Conservation (phyloP, 306 rosid species). For the Cucurbita moschata region DNA sequence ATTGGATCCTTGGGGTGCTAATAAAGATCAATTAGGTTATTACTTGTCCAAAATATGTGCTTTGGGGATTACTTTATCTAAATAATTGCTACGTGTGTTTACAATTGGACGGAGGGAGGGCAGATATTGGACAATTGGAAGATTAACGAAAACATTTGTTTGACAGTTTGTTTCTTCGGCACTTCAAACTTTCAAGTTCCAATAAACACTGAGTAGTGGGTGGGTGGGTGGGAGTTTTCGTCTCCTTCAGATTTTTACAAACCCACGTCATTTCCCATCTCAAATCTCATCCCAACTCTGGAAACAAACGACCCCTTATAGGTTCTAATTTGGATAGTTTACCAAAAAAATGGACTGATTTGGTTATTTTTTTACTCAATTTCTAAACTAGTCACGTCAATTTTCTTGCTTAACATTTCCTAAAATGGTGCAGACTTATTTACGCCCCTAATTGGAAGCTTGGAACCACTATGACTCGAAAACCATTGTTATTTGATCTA, state of each 20-base stretch:
- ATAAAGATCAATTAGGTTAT: background rate
- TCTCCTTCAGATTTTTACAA: background rate
- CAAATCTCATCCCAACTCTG: too few relatives aligned
- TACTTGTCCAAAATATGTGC: background rate
- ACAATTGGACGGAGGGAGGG: conserved; percentile 13
- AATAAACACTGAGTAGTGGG: conserved; percentile 38
- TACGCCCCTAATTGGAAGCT: background rate
- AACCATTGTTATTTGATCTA: background rate
- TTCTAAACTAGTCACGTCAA: background rate
- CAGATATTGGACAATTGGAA: conserved; percentile 18
- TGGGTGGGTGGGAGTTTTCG: conserved; percentile 9
- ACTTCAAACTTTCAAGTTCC: conserved; percentile 25
- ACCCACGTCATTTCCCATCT: too few relatives aligned
- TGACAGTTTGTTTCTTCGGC: conserved; percentile 26
- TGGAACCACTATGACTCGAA: background rate
- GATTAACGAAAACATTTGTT: conserved; percentile 13
- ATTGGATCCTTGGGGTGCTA: background rate
- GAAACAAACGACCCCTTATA: too few relatives aligned
- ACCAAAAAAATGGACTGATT: background rate
- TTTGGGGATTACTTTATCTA: conserved; percentile 14
- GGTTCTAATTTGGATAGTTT: background rate
- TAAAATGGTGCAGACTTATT: background rate
- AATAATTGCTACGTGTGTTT: conserved; percentile 23
- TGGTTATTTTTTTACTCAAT: background rate
- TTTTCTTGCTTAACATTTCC: background rate